These are phyloP conservation scores for Combretum micranthum DNA, from an alignment of 345 rosid genomes.

Conservation along the genomic window DNA sequence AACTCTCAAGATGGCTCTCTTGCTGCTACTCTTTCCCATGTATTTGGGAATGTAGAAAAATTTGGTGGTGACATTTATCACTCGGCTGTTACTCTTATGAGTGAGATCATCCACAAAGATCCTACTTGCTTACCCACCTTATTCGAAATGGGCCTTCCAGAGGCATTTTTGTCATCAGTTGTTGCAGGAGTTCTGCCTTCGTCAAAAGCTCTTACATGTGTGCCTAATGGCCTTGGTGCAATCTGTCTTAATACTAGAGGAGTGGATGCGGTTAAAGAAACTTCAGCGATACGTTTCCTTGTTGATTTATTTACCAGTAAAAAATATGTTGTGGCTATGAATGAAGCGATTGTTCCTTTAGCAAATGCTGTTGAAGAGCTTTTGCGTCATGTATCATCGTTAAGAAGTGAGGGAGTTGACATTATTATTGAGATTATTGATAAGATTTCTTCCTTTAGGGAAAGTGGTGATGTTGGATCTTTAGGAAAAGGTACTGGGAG, in stretches of 20 bases:
- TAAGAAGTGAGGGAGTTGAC: slow-evolving; percentile 85
- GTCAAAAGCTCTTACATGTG: slow-evolving; percentile 88
- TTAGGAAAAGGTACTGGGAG: slow-evolving; percentile 43
- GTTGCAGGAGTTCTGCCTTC: slow-evolving; percentile 78
- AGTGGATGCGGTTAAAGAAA: slow-evolving; percentile 83
- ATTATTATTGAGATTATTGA: slow-evolving; percentile 81
- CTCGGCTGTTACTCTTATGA: slow-evolving; percentile 97
- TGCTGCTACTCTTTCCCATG: slow-evolving; percentile 67
- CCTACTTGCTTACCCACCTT: slow-evolving; percentile 77
- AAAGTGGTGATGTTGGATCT: slow-evolving; percentile 32
- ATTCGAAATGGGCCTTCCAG: slow-evolving; percentile 86
- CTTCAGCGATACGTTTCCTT: slow-evolving; percentile 72
- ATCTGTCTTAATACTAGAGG: slow-evolving; percentile 91
- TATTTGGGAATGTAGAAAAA: slow-evolving; percentile 64
- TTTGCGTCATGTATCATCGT: slow-evolving; percentile 78
- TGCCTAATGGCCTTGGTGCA: slow-evolving; percentile 94
- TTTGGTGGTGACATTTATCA: slow-evolving; percentile 92
- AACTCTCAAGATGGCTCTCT: slow-evolving; percentile 67
- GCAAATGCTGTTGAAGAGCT: slow-evolving; percentile 97
- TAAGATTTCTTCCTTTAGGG: slow-evolving; percentile 64
- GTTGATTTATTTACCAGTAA: slow-evolving; percentile 78
- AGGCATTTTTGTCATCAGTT: slow-evolving; percentile 87
- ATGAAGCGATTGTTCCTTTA: slow-evolving; percentile 90
- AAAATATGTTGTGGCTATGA: slow-evolving; percentile 83
- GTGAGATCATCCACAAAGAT: slow-evolving; percentile 93